Evolutionary conservation across 208 protist species (phyloP), one percentile per base, ranked within the genome.

Genomic region (Kentomonas sorsogonicus): DNA sequence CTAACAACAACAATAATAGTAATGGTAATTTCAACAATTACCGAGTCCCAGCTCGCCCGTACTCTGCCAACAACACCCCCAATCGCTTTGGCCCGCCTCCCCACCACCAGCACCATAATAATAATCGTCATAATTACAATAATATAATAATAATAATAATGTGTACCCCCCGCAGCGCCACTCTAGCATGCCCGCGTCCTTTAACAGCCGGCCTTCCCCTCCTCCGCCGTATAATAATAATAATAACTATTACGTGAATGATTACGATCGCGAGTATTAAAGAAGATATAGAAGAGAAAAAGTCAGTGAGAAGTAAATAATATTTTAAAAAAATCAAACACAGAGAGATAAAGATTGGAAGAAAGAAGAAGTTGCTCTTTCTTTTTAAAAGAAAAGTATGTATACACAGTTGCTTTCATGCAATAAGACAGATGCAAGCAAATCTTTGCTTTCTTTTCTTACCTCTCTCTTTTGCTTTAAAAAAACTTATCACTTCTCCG

Each of bases 91-190:
- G n/a, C n/a, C n/a, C n/a, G n/a, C n/a, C n/a, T n/a, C n/a, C n/a
- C n/a, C n/a, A n/a, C n/a, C n/a, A n/a, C n/a, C n/a, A n/a, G n/a
- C n/a, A n/a, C n/a, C n/a, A n/a, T n/a, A n/a, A n/a, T n/a, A n/a
- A 6, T 26, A 27, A 18, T 40, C 36, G 9, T 9, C 36, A 15
- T 15, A 9, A 40, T 40, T 15, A 15, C 36, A 40, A n/a, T 15
- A 40, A n/a, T 27, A 48, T 48, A 48, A 48, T 48, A 48, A 48
- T 48, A 48, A 48, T 48, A 48, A 18, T 48, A 20, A 29, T 3
- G n/a, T 18, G 15, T 31, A 13, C 27, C 46, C 9, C 7, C 33
- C 33, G 33, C 33, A 11, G 33, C 33, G 33, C 33, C 7, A 11
- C 33, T 11, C 33, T 36, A 36, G 33, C 33, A 11, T 11, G 33